phyloP scores from a whole-genome alignment of 1,139 yeast genomes.

The Yamadazyma siamensis region DNA sequence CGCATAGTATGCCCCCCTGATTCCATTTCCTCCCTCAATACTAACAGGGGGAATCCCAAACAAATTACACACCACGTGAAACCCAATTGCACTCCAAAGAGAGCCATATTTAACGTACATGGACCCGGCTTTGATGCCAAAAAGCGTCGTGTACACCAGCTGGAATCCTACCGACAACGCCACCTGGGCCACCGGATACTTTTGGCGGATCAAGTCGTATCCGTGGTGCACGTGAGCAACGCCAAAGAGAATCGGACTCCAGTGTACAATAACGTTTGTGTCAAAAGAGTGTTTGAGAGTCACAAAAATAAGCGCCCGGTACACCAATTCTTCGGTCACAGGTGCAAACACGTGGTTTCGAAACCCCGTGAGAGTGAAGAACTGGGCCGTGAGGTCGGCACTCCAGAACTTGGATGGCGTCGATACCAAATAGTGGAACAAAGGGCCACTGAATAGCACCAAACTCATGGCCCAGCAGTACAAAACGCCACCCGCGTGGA shows the following conservation, averaged over 20 bases:
- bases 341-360: constrained; percentile 81
- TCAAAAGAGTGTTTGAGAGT: constrained; percentile 24
- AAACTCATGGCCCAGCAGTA: constrained; percentile 1
- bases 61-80: constrained; percentile 74
- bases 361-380: constrained; percentile 45
- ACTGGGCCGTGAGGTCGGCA: constrained; percentile 18
- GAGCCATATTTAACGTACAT: constrained; percentile 52
- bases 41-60: constrained; percentile 68
- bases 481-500: constrained; percentile 1
- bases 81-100: constrained; percentile 59
- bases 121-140: constrained; percentile 73
- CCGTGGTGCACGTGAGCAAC: constrained; percentile 93
- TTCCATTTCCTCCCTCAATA: constrained; percentile 6
- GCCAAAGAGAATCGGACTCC: constrained; percentile 76
- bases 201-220: constrained; percentile 35
- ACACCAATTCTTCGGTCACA: constrained; percentile 80
- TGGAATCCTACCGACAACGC: constrained; percentile 41
- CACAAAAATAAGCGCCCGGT: constrained; percentile 59
- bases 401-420: constrained; percentile 4
- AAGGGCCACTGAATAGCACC: background rate
- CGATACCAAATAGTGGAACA: background rate
- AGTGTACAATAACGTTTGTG: constrained; percentile 24
- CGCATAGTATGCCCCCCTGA: constrained; percentile 16
- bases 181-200: constrained; percentile 4
- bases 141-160: constrained; percentile 66